Evolutionary conservation across 345 rosid genomes (phyloP).

Genomic region (Reutealis trisperma): DNA sequence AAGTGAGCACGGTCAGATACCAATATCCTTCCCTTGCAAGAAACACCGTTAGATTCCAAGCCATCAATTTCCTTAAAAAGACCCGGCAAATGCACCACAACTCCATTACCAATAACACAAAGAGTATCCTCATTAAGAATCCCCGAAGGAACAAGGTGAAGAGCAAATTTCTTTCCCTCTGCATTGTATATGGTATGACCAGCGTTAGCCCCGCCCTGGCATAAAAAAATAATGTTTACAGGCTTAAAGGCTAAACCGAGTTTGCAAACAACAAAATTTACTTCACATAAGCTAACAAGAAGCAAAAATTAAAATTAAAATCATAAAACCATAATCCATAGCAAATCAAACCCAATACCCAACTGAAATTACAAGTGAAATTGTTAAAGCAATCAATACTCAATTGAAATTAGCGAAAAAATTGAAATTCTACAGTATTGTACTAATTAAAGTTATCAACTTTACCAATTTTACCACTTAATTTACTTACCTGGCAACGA

Average conservation of each 20-base stretch:
- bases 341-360: background rate
- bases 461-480: background rate
- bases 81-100: conserved; percentile 89
- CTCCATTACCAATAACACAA: conserved; percentile 94
- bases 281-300: background rate
- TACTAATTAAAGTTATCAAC: background rate
- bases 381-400: background rate
- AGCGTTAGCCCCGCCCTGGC: conserved; percentile 97
- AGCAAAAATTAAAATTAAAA: background rate
- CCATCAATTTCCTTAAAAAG: conserved; percentile 86
- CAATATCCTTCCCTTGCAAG: conserved; percentile 85
- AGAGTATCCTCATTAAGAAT: conserved; percentile 83
- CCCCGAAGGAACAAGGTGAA: conserved; percentile 96
- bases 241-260: background rate
- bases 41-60: conserved; percentile 73
- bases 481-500: conserved; percentile 76
- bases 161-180: conserved; percentile 92
- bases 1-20: conserved; percentile 95
- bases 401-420: no score
- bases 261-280: background rate
- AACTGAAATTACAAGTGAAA: background rate
- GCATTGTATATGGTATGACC: conserved; percentile 97
- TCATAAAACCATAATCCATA: background rate
- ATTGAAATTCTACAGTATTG: background rate
- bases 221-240: conserved; percentile 2